phyloP scores from a whole-genome alignment of 257 asterid species.

The Przewalskia tangutica region DNA sequence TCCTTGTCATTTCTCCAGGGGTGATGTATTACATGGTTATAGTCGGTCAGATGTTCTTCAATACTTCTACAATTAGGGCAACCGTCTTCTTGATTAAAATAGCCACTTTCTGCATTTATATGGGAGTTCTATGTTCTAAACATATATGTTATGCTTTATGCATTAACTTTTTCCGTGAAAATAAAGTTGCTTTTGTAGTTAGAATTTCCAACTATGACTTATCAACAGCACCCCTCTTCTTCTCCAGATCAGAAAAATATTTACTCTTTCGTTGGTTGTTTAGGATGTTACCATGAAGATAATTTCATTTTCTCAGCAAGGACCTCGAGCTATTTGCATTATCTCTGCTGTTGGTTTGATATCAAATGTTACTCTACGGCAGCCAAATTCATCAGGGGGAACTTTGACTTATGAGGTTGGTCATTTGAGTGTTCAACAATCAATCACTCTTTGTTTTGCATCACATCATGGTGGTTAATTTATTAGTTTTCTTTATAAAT shows the following conservation, averaged over 20 bases:
- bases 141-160: neutral
- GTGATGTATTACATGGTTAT: neutral
- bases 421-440: neutral
- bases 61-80: neutral
- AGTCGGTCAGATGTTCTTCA: neutral
- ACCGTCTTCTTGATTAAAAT: neutral
- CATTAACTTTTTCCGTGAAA: neutral
- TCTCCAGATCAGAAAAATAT: neutral
- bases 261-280: neutral
- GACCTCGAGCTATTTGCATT: constrained; percentile 76
- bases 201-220: neutral
- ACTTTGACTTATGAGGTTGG: constrained; percentile 72
- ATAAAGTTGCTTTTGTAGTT: neutral
- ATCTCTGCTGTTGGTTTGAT: constrained; percentile 70
- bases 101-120: neutral
- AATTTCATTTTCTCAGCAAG: constrained; percentile 61
- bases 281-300: constrained; percentile 69
- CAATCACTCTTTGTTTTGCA: neutral
- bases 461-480: neutral
- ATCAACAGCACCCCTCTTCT: neutral
- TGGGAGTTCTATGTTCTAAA: neutral
- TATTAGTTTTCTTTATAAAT: neutral
- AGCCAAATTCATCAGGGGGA: constrained; percentile 71
- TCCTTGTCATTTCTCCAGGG: neutral
- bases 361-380: constrained; percentile 63